These are phyloP conservation scores for Metarhizium anisopliae DNA, from an alignment of 2,329 filamentous ascomycete species.

Conservation along the genomic window DNA sequence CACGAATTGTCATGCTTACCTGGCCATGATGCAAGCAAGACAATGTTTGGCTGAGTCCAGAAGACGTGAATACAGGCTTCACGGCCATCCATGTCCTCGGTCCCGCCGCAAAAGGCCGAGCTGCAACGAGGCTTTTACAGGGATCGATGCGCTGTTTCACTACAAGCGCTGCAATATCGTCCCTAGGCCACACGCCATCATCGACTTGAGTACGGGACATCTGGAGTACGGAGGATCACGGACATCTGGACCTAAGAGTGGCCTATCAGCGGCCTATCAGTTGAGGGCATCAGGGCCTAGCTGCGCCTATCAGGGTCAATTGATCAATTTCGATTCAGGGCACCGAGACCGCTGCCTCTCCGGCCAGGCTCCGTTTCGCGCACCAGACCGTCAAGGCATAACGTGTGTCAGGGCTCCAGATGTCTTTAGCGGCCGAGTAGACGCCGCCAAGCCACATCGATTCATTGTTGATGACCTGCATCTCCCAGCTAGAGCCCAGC, in stretches of 20 bases:
- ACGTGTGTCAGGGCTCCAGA: not conserved
- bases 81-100: not conserved
- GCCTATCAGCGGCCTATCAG: too few species aligned
- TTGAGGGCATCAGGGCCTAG: too few species aligned
- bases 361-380: too few species aligned
- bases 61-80: not conserved
- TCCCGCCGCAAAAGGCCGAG: not conserved
- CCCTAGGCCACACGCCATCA: not conserved
- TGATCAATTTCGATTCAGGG: too few species aligned
- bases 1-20: slow-evolving; percentile 2
- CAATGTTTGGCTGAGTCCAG: not conserved
- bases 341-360: too few species aligned
- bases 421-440: not conserved
- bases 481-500: not conserved
- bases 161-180: not conserved
- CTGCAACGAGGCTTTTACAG: not conserved
- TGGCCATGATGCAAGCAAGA: not conserved
- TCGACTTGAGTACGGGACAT: not conserved
- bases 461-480: not conserved
- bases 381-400: too few species aligned
- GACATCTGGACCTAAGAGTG: too few species aligned
- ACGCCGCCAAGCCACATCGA: not conserved
- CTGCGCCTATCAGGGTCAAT: too few species aligned
- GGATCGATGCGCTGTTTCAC: too few species aligned
- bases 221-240: too few species aligned